A percentile compares a stretch with the other conserved stretches of the same genome.
These are phyloP conservation scores for Gracilaria caudata DNA, from an alignment of 23 red algal genomes.

Conservation along the genomic window DNA sequence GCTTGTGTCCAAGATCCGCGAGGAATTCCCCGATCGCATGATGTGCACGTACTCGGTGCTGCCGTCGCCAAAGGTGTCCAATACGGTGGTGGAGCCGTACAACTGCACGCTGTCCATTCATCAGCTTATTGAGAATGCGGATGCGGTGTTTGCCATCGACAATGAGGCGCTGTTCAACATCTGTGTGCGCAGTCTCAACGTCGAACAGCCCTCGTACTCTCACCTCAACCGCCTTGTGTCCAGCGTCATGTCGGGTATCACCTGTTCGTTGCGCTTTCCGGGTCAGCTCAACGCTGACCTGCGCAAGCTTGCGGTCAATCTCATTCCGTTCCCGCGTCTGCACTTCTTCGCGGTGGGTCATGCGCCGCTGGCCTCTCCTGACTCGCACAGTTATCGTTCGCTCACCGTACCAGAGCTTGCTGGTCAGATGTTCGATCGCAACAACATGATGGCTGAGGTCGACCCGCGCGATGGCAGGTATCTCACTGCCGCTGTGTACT, in stretches of 20 bases:
- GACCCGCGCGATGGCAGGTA: conserved; percentile 98
- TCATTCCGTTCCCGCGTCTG: conserved; percentile 98
- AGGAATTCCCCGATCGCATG: conserved; percentile 99
- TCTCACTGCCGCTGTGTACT: conserved; percentile 99
- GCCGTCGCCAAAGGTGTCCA: conserved; percentile 96
- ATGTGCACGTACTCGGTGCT: conserved; percentile 99
- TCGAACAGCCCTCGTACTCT: conserved; percentile 81
- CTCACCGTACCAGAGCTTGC: conserved; percentile 88
- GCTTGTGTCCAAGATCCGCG: conserved; percentile 96
- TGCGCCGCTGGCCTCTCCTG: conserved; percentile 78
- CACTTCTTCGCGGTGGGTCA: conserved; percentile 98
- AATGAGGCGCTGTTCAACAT: conserved; percentile 99
- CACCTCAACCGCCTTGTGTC: conserved; percentile 96
- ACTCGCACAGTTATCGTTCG: conserved; percentile 72
- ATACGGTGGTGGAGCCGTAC: conserved; percentile 99
- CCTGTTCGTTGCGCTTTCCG: conserved; percentile 97
- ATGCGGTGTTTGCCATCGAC: conserved; percentile 99
- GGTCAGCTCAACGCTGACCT: conserved; percentile 99
- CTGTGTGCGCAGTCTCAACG: conserved; percentile 87
- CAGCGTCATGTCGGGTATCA: conserved; percentile 98
- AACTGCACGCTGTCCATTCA: conserved; percentile 98
- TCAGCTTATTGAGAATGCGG: conserved; percentile 98
- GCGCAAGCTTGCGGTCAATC: conserved; percentile 97
- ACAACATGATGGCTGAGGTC: conserved; percentile 98
- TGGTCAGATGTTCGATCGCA: conserved; percentile 92